Evolutionary conservation across 106 monocot genomes (phyloP).

Genomic region (Dendrobium huoshanense): DNA sequence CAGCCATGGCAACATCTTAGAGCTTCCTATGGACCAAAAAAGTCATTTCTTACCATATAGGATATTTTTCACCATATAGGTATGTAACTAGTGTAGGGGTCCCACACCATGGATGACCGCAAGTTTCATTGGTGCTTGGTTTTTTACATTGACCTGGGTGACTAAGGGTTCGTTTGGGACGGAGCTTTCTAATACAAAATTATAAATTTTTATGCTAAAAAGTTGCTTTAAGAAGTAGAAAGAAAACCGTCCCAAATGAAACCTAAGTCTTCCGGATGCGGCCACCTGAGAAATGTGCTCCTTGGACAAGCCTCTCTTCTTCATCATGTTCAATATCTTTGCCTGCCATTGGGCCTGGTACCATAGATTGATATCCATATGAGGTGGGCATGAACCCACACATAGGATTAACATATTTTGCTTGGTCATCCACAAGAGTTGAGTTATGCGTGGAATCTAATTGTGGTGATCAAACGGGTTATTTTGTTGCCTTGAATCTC

Average conservation of each 20-base stretch:
- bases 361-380: slow-evolving; percentile 90
- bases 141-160: slow-evolving; percentile 32
- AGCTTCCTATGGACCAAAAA: slow-evolving; percentile 68
- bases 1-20: slow-evolving; percentile 91
- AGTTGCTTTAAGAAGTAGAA: no score
- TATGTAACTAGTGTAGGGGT: slow-evolving; percentile 74
- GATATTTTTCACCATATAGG: slow-evolving; percentile 60
- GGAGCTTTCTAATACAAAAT: no score
- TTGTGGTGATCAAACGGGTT: no score
- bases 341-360: slow-evolving; percentile 95
- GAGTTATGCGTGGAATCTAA: no score
- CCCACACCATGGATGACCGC: slow-evolving; percentile 72
- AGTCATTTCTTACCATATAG: slow-evolving; percentile 49
- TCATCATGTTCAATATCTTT: slow-evolving; percentile 77
- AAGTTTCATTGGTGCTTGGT: slow-evolving; percentile 44
- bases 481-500: no score
- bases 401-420: slow-evolving; percentile 37
- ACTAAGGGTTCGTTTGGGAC: no score
- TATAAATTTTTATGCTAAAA: no score
- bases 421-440: slow-evolving; percentile 48
- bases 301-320: slow-evolving; percentile 67
- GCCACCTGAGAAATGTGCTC: slow-evolving; percentile 63
- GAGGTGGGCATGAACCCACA: slow-evolving; percentile 72
- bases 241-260: no score
- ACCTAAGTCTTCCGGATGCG: slow-evolving; percentile 21